These are phyloP conservation scores for Verticillium dahliae DNA, from an alignment of 2,329 filamentous ascomycete genomes.

Conservation along the genomic window DNA sequence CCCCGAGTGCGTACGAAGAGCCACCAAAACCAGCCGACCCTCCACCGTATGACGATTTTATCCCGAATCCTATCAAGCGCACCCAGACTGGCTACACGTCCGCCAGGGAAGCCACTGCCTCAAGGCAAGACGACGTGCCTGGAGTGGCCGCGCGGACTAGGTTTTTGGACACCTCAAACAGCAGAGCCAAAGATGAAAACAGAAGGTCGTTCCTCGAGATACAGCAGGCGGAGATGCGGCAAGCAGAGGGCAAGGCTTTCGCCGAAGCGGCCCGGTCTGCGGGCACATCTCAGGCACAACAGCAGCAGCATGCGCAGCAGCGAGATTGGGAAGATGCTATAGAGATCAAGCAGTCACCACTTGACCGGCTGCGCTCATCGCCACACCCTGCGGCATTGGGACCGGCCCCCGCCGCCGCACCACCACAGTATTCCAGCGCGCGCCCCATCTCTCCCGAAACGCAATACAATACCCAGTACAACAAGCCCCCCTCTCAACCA, in stretches of 20 bases:
- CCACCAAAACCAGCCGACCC: slow-evolving; percentile 14
- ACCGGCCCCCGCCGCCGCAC: background rate
- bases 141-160: slow-evolving; percentile 27
- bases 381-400: slow-evolving; percentile 5
- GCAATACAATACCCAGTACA: slow-evolving; percentile 10
- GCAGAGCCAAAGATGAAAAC: slow-evolving; percentile 39
- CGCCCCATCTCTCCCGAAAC: slow-evolving; percentile 15
- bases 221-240: slow-evolving; percentile 53
- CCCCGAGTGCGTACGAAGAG: slow-evolving; percentile 21
- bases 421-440: background rate
- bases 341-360: slow-evolving; percentile 4
- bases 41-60: slow-evolving; percentile 35
- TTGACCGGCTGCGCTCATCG: slow-evolving; percentile 2
- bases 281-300: background rate
- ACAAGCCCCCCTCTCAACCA: slow-evolving; percentile 12
- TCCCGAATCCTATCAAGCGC: slow-evolving; percentile 46
- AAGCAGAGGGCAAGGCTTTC: slow-evolving; percentile 54
- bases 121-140: slow-evolving; percentile 18
- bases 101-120: slow-evolving; percentile 13
- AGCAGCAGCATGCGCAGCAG: background rate
- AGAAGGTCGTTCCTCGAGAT: slow-evolving; percentile 52
- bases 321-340: slow-evolving; percentile 17
- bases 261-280: slow-evolving; percentile 36
- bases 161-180: slow-evolving; percentile 31
- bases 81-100: slow-evolving; percentile 50